A percentile compares a stretch with the other conserved stretches of the same genome.
phyloP scores from a whole-genome alignment of 2,329 filamentous ascomycete species.

The Penicillium psychrosexuale region DNA sequence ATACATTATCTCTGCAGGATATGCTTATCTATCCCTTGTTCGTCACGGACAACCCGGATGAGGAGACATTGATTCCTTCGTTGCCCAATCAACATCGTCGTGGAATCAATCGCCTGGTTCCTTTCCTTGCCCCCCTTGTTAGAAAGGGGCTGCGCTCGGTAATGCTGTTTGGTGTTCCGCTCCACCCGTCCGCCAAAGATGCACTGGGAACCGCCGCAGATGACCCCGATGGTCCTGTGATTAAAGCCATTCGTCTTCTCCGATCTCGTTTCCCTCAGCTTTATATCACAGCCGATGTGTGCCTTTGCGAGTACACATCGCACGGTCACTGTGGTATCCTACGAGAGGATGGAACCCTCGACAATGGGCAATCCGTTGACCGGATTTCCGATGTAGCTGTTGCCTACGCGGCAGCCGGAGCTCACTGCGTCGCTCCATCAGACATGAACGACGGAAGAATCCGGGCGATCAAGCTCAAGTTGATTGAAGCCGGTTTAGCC shows the following conservation, averaged over 20 bases:
- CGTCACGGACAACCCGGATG: conserved; percentile 88
- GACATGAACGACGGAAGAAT: conserved; percentile 99
- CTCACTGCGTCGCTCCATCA: conserved; percentile 93
- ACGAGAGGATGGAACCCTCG: conserved; percentile 84
- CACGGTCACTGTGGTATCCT: conserved; percentile 97
- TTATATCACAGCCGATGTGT: conserved; percentile 90
- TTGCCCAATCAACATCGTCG: conserved; percentile 87
- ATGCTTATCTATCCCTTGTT: conserved; percentile 99
- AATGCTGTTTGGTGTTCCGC: conserved; percentile 91
- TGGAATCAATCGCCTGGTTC: conserved; percentile 78
- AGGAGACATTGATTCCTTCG: conserved; percentile 85
- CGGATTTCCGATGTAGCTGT: conserved; percentile 97
- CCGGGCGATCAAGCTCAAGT: conserved; percentile 93
- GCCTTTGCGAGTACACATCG: conserved; percentile 96
- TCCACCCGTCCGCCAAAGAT: conserved; percentile 78
- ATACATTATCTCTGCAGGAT: conserved; percentile 54
- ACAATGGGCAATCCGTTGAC: conserved; percentile 91
- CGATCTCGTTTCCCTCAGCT: conserved; percentile 82
- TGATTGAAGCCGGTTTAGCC: conserved; percentile 90
- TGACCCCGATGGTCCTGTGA: conserved; percentile 88
- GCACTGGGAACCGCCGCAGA: conserved; percentile 88
- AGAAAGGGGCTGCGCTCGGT: conserved; percentile 88
- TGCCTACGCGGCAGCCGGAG: conserved; percentile 90
- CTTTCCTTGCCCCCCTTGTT: conserved; percentile 81
- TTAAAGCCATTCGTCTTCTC: conserved; percentile 78